Percentiles rank a stretch among this genome's conserved stretches.
These are phyloP conservation scores for Coemansia sp. DNA, from an alignment of 192 early-diverging fungal genomes.

Conservation along the genomic window DNA sequence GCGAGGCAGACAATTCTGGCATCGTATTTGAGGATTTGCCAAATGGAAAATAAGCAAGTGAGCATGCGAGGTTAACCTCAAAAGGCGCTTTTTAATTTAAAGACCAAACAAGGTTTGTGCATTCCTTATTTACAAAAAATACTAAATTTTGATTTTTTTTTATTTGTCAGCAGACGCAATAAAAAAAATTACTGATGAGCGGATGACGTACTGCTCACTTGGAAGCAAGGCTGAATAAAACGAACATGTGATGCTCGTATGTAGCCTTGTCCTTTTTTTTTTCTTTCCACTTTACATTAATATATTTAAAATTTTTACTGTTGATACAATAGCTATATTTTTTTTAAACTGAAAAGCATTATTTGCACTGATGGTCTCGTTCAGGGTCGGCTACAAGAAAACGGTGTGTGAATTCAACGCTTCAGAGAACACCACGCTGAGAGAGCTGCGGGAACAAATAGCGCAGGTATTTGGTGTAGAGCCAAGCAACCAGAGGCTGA, in stretches of 20 bases:
- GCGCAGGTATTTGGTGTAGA: slow-evolving; percentile 25
- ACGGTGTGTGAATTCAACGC: slow-evolving; percentile 8
- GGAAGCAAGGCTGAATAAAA: too few species aligned
- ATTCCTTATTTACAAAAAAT: background rate
- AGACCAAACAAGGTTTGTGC: too few species aligned
- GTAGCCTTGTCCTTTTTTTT: background rate
- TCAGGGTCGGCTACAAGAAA: slow-evolving; percentile 33
- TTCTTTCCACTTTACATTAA: background rate
- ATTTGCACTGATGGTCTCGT: slow-evolving; percentile 1
- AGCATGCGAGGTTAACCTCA: too few species aligned
- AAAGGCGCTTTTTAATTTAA: too few species aligned
- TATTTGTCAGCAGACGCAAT: background rate
- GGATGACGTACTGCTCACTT: too few species aligned
- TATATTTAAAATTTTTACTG: background rate
- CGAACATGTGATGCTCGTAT: too few species aligned
- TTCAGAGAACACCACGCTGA: slow-evolving; percentile 15
- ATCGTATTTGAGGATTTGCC: too few species aligned
- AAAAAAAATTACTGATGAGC: too few species aligned
- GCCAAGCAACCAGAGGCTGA: slow-evolving; percentile 28
- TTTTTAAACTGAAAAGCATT: too few species aligned
- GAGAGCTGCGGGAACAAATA: slow-evolving; percentile 26
- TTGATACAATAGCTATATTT: too few species aligned
- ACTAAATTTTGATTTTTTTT: background rate
- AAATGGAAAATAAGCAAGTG: too few species aligned
- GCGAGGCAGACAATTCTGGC: background rate